Evolutionary conservation across 768 basidiomycete species (phyloP), one percentile per base, ranked within the genome.

Genomic region (Panellus pusillus): DNA sequence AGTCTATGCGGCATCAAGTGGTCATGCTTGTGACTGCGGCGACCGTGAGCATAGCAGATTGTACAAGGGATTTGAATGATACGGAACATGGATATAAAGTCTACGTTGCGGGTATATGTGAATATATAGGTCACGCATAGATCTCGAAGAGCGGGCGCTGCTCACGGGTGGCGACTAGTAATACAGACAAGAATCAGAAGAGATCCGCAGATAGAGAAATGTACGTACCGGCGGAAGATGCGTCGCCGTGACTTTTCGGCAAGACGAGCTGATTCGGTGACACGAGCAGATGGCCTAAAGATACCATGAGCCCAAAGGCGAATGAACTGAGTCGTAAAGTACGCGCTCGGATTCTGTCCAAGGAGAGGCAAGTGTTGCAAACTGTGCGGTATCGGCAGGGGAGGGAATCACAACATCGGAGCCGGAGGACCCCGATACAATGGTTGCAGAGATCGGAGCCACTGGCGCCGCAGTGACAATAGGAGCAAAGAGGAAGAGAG

Each of bases 231-330:
- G 45, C 59, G 59, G 44, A 60, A 60, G 40, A 51, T 60, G 48
- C 59, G 59, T 20, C 59, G 59, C 12, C 59, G 59, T 12, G 53
- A 29, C 40, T 60, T 60, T 47, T 60, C 58, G 14, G 53, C 42
- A 20, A 54, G 40, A 42, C 48, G 50, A n/a, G 45, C 27, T 36
- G 43, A 40, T 44, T 59, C 54, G 32, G 7, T 4, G 14, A 35
- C 32, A 7, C 2, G 32, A 35, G 14, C 32, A 7, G 32, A 35
- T 35, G 14, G 32, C 14, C 32, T 35, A 14, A 7, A 35, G 32
- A 7, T 4, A 14, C 3, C 14, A 35, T 35, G 32, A 35, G 32
- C 14, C 9, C 14, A 35, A 8, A 35, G 24, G 24, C 14, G 32
- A 14, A 35, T 35, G 32, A 32, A 14, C 9, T 14, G 32, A 35